Evolutionary conservation across 768 basidiomycete species (phyloP), one percentile per base, ranked within the genome.

Genomic region (Pulveroboletus ravenelii): DNA sequence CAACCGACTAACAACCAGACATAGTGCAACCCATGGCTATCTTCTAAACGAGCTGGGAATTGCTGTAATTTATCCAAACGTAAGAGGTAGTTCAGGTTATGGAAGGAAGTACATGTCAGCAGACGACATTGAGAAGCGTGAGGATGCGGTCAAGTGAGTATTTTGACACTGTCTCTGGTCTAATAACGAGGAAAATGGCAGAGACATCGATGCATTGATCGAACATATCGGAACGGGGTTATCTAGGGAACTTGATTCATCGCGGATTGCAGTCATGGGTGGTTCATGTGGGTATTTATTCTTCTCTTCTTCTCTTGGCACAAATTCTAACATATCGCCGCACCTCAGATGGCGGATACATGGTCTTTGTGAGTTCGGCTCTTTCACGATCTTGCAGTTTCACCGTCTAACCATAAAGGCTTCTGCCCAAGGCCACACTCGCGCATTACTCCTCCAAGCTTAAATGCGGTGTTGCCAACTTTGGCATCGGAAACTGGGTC

Each of bases 51-150:
- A 75, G 44, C 54, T 75, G 32, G 67, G 64, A 15, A 66, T 71
- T 23, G 74, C 72, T 0, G 51, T 75, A 31, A 66, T 75, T 30
- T 73, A 72, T 50, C 73, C 73, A 14, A 74, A 74, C 40, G 74
- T 74, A 18, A 60, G 73, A 40, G 74, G 73, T 36, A 75, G 74
- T 48, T 60, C 61, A 3, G 73, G 73, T 25, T 75, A 74, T 45
- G 74, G 72, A 30, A 73, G 60, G 50, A 66, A 53, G 44, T 75
- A 72, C 56, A 61, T 72, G 64, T 60, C 70, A 14, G 54, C 61
- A 27, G 74, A 75, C 53, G 71, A 73, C 29, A 69, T 75, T 6
- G 62, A 68, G 53, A 75, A 74, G 47, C 66, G 73, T 32, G 74
- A 75, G 51, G 70, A 74, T 58, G 62, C 74, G 0, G 71, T 74